Evolutionary conservation across 495 filamentous ascomycete genomes (phyloP).

Genomic region (Gamarada debralockiae): DNA sequence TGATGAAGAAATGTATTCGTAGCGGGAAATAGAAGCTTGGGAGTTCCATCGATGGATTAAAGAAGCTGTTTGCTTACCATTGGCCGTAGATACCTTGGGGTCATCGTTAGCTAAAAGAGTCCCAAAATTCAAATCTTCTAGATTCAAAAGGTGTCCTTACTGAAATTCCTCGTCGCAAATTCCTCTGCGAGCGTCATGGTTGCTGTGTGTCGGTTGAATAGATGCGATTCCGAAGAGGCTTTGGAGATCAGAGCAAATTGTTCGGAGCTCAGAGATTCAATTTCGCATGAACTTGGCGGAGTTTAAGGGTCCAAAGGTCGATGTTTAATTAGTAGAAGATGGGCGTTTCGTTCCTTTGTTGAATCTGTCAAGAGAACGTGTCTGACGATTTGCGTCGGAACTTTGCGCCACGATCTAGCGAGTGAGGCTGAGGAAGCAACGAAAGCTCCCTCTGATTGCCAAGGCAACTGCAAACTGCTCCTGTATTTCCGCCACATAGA

Average conservation of each 20-base stretch:
- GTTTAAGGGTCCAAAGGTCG: not conserved
- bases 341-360: too few species aligned
- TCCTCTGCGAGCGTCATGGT: slow-evolving; percentile 51
- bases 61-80: slow-evolving; percentile 66
- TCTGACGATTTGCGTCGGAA: too few species aligned
- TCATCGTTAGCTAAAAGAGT: slow-evolving; percentile 16
- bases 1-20: too few species aligned
- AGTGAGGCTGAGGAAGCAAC: too few species aligned
- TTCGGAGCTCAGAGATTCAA: too few species aligned
- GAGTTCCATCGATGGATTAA: not conserved
- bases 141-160: slow-evolving; percentile 50
- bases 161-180: slow-evolving; percentile 96
- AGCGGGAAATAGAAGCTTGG: too few species aligned
- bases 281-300: not conserved
- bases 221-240: not conserved
- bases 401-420: too few species aligned
- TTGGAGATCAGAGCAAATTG: too few species aligned
- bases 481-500: too few species aligned
- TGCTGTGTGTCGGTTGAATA: slow-evolving; percentile 10
- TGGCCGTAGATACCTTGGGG: slow-evolving; percentile 93
- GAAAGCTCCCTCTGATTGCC: too few species aligned
- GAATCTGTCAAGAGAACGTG: too few species aligned
- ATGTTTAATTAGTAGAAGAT: not conserved
- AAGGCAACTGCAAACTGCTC: too few species aligned
- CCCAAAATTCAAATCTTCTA: not conserved